A percentile compares a stretch with the other conserved stretches of the same genome.
Conservation (phyloP, 169 alveolate species). For the Plasmodium relictum region DNA sequence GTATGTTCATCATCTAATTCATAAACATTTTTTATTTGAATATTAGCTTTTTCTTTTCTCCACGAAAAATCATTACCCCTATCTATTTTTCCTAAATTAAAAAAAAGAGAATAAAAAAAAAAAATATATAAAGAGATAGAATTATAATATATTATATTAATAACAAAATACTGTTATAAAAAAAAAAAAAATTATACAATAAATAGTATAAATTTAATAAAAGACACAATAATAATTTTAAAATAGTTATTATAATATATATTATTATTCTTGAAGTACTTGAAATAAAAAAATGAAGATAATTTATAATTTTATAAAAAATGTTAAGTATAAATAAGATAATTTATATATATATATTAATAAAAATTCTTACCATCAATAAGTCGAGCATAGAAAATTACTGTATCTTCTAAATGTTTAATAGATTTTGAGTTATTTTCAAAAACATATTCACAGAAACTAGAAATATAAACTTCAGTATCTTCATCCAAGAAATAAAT, state of each 20-base stretch:
- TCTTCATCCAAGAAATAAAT: slow-evolving; percentile 68
- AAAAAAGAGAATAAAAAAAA: background rate
- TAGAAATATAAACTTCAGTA: slow-evolving; percentile 19
- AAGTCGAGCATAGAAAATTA: slow-evolving; percentile 62
- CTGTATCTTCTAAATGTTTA: slow-evolving; percentile 57
- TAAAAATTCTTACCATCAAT: slow-evolving; percentile 47
- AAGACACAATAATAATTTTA: too few relatives aligned
- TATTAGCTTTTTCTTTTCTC: slow-evolving; percentile 31
- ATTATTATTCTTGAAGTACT: too few relatives aligned
- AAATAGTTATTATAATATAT: too few relatives aligned
- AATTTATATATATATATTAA: background rate
- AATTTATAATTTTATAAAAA: too few relatives aligned
- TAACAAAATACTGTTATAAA: background rate
- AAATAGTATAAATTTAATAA: too few relatives aligned
- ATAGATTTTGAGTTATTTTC: slow-evolving; percentile 37
- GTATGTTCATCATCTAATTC: slow-evolving; percentile 45
- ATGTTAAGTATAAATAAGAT: background rate
- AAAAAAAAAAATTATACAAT: too few relatives aligned
- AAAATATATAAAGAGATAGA: background rate
- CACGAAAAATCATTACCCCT: slow-evolving; percentile 50
- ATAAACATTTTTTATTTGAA: slow-evolving; percentile 17
- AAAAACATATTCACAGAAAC: slow-evolving; percentile 67
- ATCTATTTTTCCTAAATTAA: slow-evolving; percentile 33
- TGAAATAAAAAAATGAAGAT: too few relatives aligned
- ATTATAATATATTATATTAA: background rate